A percentile compares a stretch with the other conserved stretches of the same genome.
phyloP scores from a whole-genome alignment of 2,329 filamentous ascomycete species.

The Colletotrichum horii region DNA sequence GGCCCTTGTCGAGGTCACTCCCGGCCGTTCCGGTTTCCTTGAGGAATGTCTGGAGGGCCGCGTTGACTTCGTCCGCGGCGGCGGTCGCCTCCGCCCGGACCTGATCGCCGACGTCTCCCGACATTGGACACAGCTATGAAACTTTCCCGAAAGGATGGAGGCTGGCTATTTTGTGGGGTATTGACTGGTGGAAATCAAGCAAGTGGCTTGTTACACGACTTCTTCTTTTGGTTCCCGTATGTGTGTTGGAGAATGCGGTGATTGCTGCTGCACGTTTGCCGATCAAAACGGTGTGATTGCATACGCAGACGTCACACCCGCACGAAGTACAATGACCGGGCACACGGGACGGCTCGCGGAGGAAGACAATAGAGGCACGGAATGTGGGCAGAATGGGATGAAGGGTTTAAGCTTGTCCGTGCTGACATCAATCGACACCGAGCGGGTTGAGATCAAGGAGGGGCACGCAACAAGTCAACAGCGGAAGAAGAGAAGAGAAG shows the following conservation, averaged over 20 bases:
- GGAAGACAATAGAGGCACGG: not conserved
- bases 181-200: not conserved
- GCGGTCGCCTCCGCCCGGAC: slow-evolving; percentile 4
- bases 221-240: not conserved
- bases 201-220: not conserved
- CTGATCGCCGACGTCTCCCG: not conserved
- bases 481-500: not conserved
- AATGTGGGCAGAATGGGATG: not conserved
- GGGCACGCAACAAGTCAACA: not conserved
- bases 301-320: not conserved
- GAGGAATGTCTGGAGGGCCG: not conserved
- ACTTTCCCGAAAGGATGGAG: not conserved
- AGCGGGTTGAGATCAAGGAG: not conserved
- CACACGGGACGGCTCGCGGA: not conserved
- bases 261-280: not conserved
- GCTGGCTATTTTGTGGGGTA: not conserved
- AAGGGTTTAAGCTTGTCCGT: not conserved
- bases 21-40: not conserved
- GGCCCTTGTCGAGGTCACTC: slow-evolving; percentile 2
- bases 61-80: slow-evolving; percentile 6
- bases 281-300: not conserved
- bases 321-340: not conserved
- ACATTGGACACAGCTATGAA: not conserved
- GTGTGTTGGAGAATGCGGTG: not conserved
- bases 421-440: not conserved